Evolutionary conservation across 345 rosid genomes (phyloP).

Genomic region (Brassica incana): DNA sequence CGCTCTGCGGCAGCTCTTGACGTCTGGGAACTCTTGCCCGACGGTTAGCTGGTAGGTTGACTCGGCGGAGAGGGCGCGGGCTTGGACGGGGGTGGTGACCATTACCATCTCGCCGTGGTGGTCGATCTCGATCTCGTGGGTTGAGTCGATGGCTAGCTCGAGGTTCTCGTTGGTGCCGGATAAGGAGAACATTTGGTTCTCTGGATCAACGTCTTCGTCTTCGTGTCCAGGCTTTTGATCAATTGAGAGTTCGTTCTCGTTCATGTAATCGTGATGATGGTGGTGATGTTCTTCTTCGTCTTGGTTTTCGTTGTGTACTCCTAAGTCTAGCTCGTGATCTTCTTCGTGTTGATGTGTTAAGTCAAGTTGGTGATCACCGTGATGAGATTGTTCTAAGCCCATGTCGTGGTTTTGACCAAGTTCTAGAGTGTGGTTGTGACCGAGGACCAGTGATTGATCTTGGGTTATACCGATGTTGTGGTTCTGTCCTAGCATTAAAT

Average conservation of each 20-base stretch:
- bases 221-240: conserved; percentile 38
- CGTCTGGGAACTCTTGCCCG: conserved; percentile 98
- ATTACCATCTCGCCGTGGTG: conserved; percentile 67
- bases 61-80: conserved; percentile 53
- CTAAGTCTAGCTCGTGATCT: conserved; percentile 65
- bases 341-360: conserved; percentile 48
- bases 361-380: conserved; percentile 57
- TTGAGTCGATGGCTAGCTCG: conserved; percentile 60
- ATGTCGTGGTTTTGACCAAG: conserved; percentile 64
- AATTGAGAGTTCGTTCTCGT: conserved; percentile 54
- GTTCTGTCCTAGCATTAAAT: conserved; percentile 71
- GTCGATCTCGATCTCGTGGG: conserved; percentile 71
- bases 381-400: conserved; percentile 56
- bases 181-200: conserved; percentile 48
- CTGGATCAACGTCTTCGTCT: conserved; percentile 34
- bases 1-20: conserved; percentile 93
- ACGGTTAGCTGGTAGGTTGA: conserved; percentile 65
- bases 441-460: conserved; percentile 66
- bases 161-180: conserved; percentile 58
- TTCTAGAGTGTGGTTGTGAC: conserved; percentile 64
- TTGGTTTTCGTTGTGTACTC: conserved; percentile 57
- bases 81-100: conserved; percentile 58
- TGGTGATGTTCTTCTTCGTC: conserved; percentile 54
- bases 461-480: conserved; percentile 61
- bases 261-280: conserved; percentile 53